Conservation (phyloP, 768 basidiomycete species). For the Tricholoma furcatifolium region DNA sequence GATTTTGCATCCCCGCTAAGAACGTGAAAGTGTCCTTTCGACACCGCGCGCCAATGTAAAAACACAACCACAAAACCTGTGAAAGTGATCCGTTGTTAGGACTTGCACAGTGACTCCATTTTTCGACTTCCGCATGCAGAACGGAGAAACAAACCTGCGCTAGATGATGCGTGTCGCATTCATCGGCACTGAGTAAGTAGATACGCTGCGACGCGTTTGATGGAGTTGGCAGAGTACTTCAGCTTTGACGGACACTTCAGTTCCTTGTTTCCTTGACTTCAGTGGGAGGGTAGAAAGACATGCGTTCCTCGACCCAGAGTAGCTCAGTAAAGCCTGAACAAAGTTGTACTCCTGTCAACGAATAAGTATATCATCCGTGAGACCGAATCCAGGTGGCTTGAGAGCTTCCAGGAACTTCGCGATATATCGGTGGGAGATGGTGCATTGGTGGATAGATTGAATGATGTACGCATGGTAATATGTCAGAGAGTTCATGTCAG, state of each 20-base stretch:
- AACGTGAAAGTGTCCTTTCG: background rate
- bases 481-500: too few species aligned
- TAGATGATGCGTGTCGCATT: background rate
- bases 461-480: too few species aligned
- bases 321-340: background rate
- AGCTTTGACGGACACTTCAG: too few species aligned
- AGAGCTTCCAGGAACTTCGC: too few species aligned
- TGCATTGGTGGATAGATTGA: too few species aligned
- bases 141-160: background rate
- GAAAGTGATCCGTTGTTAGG: background rate
- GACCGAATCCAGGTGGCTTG: too few species aligned
- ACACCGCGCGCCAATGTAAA: too few species aligned
- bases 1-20: background rate
- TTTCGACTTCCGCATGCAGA: background rate
- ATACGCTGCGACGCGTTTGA: background rate
- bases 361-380: too few species aligned
- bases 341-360: too few species aligned
- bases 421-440: too few species aligned
- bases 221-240: background rate
- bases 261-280: background rate
- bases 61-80: background rate
- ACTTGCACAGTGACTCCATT: background rate
- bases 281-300: background rate
- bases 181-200: background rate
- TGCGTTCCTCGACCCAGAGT: background rate